Base-by-base conservation (phyloP, 2,329 filamentous ascomycete species). In the Coniochaeta sp. region DNA sequence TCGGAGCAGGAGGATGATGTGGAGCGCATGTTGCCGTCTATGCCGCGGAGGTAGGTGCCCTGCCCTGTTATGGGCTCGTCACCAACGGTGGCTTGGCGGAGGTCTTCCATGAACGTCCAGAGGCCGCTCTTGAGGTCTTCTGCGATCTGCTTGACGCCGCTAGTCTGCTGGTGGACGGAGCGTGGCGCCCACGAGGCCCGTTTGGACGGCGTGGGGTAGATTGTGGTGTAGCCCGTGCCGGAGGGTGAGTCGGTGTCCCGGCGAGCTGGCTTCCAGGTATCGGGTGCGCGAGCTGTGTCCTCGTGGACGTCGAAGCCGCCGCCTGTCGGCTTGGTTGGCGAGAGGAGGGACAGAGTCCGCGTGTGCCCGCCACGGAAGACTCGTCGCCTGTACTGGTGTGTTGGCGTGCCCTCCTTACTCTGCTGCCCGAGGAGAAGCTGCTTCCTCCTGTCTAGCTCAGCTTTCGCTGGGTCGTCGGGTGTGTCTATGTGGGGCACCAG, bases 71-170 rank as follows among this genome's bases (percentile, higher is more conserved):
- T 82, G 14, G 85, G 89, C 71, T 99, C 94, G 51, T 99, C 94
- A 20, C 94, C 94, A 6, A 99, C 91, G 0, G 94, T 96, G 13
- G 92, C 95, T 69, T 97, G 94, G 58, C 91, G 81, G 47, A 99
- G 83, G 64, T 99, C 94, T 66, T 97, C 94, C 54, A 96, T 83
- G 68, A 99, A 99, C 1, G 89, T 96, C 83, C 88, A 91, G 48
- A 99, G 72, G 2, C 94, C 92, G 49, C 94, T 83, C 65, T 86
- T 89, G 67, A 99, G 84, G 68, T 96, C 94, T 54, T 89, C 87
- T 14, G 91, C 88, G 68, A 96, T 85, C 67, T 94, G 89, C 64
- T 91, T 91, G 53, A 82, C 69, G 40, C 67, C 76, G 1, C 57
- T 60, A 51, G 53, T 51, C 12, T 70, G 63, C 12, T 69, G 71